phyloP scores from a whole-genome alignment of 148 eudicot species.

The Euryodendron excelsum region DNA sequence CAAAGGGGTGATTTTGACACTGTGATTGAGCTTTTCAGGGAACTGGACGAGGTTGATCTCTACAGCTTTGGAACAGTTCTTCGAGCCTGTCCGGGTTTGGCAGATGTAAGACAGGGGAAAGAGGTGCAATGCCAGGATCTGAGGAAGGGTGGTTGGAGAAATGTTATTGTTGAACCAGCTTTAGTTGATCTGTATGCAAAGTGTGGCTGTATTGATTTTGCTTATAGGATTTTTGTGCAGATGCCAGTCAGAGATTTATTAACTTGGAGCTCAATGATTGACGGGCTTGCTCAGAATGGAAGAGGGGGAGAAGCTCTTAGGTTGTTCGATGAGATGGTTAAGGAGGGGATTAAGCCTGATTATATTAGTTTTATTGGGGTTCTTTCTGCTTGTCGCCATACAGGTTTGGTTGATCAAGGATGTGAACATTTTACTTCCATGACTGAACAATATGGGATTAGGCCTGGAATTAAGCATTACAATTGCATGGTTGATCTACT shows the following conservation, averaged over 20 bases:
- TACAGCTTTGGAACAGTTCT: slow-evolving; percentile 82
- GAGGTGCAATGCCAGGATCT: slow-evolving; percentile 80
- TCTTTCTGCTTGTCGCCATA: slow-evolving; percentile 86
- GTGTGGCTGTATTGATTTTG: slow-evolving; percentile 68
- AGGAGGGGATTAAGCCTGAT: slow-evolving; percentile 56
- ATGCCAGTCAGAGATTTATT: slow-evolving; percentile 66
- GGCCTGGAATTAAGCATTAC: slow-evolving; percentile 62
- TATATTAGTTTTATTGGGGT: slow-evolving; percentile 68
- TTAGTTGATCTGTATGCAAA: slow-evolving; percentile 85
- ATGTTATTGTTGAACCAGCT: slow-evolving; percentile 79
- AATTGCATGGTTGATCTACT: slow-evolving; percentile 84
- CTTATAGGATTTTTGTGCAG: slow-evolving; percentile 51
- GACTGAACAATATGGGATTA: slow-evolving; percentile 47
- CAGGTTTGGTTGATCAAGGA: slow-evolving; percentile 76
- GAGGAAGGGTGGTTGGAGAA: slow-evolving; percentile 53
- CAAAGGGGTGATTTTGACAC: slow-evolving; percentile 57
- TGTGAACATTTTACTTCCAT: slow-evolving; percentile 49
- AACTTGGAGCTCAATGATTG: slow-evolving; percentile 86
- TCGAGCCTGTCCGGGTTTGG: slow-evolving; percentile 85
- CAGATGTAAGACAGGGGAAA: slow-evolving; percentile 64
- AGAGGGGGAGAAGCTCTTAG: slow-evolving; percentile 61
- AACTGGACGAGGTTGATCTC: slow-evolving; percentile 43
- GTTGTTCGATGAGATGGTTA: slow-evolving; percentile 56
- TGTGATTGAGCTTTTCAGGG: slow-evolving; percentile 53
- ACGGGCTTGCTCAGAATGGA: slow-evolving; percentile 86